These are phyloP conservation scores for Dipodascus geniculatus DNA, from an alignment of 805 yeast species.

Conservation along the genomic window DNA sequence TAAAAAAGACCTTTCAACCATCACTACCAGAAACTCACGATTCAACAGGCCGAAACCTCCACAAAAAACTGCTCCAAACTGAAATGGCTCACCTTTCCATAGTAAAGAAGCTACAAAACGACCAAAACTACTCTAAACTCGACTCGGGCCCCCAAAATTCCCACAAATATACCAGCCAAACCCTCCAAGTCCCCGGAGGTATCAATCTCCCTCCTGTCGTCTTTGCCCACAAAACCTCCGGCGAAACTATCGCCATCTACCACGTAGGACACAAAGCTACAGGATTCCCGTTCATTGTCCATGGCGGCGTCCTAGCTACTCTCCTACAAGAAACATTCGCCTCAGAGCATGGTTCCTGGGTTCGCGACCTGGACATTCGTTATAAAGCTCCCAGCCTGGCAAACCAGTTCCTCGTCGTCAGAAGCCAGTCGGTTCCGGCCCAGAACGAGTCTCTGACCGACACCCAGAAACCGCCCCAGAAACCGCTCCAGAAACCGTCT, in stretches of 20 bases:
- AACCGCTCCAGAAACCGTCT: no score
- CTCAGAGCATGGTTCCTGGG: constrained; percentile 22
- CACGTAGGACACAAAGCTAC: constrained; percentile 70
- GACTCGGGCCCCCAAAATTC: not conserved
- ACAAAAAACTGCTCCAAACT: constrained; percentile 28
- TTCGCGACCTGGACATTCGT: constrained; percentile 25
- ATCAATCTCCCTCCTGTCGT: constrained; percentile 62
- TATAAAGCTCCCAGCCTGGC: constrained; percentile 70
- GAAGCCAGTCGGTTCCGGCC: constrained; percentile 41
- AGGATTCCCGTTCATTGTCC: constrained; percentile 80
- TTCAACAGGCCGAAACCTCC: not conserved
- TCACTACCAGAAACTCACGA: not conserved
- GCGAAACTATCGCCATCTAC: constrained; percentile 53
- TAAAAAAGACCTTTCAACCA: not conserved
- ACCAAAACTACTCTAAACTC: constrained; percentile 26
- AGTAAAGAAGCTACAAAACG: constrained; percentile 34
- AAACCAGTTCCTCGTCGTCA: constrained; percentile 58
- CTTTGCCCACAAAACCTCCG: constrained; percentile 43
- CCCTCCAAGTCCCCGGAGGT: constrained; percentile 66
- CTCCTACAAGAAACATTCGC: constrained; percentile 67
- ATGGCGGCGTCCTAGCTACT: constrained; percentile 82
- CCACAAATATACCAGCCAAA: constrained; percentile 33
- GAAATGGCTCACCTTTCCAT: constrained; percentile 39
- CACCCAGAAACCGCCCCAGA: constrained; percentile 22
- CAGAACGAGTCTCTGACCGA: constrained; percentile 14